Conservation (phyloP, 1,139 yeast species). For the Kurtzmaniella quercitrusa region DNA sequence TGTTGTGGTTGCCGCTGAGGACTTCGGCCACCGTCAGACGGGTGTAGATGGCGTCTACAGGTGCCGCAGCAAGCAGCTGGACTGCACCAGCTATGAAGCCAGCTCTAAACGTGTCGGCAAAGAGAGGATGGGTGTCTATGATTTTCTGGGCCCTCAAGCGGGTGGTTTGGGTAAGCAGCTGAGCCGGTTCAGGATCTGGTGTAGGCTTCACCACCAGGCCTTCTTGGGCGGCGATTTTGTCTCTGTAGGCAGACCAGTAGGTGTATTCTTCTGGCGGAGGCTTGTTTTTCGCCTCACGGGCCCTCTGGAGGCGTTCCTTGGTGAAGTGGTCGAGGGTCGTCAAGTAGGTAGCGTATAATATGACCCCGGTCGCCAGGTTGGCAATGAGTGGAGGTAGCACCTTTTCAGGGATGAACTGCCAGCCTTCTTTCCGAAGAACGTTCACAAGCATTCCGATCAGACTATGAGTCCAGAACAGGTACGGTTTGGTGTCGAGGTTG, state of each 20-base stretch:
- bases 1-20: slow-evolving; percentile 61
- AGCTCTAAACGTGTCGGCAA: slow-evolving; percentile 62
- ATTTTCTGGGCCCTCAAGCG: not conserved
- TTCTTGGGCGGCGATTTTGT: not conserved
- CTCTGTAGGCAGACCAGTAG: slow-evolving; percentile 2
- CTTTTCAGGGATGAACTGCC: slow-evolving; percentile 82
- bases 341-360: slow-evolving; percentile 78
- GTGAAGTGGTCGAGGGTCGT: slow-evolving; percentile 36
- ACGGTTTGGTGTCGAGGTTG: slow-evolving; percentile 52
- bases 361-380: slow-evolving; percentile 82
- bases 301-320: slow-evolving; percentile 2
- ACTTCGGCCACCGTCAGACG: slow-evolving; percentile 75
- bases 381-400: slow-evolving; percentile 84
- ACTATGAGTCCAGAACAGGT: slow-evolving; percentile 70
- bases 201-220: not conserved
- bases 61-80: slow-evolving; percentile 91
- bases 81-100: slow-evolving; percentile 84
- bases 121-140: slow-evolving; percentile 20
- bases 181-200: not conserved
- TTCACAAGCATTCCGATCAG: slow-evolving; percentile 66
- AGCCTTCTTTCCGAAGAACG: slow-evolving; percentile 75
- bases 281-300: not conserved
- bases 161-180: not conserved
- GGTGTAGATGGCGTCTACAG: slow-evolving; percentile 85
- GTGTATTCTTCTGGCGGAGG: not conserved